A percentile compares a stretch with the other conserved stretches of the same genome.
Evolutionary conservation across 2,329 filamentous ascomycete species (phyloP).

Genomic region (Elsinoe perseae): DNA sequence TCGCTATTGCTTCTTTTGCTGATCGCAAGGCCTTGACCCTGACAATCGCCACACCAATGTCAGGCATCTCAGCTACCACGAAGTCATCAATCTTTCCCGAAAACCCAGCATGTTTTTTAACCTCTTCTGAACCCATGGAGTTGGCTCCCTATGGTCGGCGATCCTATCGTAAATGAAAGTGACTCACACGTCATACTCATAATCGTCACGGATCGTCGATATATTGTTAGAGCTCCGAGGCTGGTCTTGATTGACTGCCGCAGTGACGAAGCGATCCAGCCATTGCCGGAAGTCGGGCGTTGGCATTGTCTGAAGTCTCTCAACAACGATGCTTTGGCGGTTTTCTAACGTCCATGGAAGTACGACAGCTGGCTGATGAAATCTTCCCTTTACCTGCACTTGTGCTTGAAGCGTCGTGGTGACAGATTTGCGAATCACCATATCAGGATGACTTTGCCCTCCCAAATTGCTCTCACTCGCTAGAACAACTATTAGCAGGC

Average conservation of each 20-base stretch:
- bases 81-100: conserved; percentile 26
- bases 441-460: not conserved
- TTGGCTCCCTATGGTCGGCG: not conserved
- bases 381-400: not conserved
- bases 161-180: not conserved
- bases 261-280: not conserved
- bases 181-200: conserved; percentile 1
- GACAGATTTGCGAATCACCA: not conserved
- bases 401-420: not conserved
- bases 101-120: not conserved
- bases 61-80: conserved; percentile 22
- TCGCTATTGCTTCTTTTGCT: not conserved
- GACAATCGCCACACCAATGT: not conserved
- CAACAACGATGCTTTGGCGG: not conserved
- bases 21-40: not conserved
- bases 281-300: not conserved
- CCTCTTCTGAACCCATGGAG: not conserved
- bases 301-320: not conserved
- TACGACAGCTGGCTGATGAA: not conserved
- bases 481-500: not conserved
- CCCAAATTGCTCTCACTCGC: not conserved
- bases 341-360: not conserved
- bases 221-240: not conserved
- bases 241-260: not conserved
- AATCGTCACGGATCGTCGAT: not conserved